Base-by-base conservation (phyloP, 73 alveolate species). In the Tetrahymena borealis region DNA sequence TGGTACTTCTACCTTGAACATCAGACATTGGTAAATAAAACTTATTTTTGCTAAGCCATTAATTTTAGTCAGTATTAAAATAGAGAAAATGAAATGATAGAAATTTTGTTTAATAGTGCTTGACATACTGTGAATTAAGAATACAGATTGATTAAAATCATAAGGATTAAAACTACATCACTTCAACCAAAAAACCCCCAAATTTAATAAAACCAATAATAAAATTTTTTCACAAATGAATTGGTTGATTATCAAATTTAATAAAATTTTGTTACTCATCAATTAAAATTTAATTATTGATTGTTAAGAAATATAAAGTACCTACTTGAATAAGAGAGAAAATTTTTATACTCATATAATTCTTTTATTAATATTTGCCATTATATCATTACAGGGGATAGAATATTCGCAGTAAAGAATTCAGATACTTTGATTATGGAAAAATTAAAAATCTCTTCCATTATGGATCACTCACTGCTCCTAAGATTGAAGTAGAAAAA, bases 1-100 rank as follows among this genome's bases (percentile, higher is more conserved):
- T 18, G 99, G 99, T 33, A 97, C 99, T 38, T 93, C 98, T 24
- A 93, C 96, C 60, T 94, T 97, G 90, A 94, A 96, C 90, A 38
- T 98, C 31, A 90, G 92, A 78, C 99, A 97, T 94, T 98, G 96
- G 90, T 85, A 94, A 40, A 94, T 94, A 91, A n/a, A n/a, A n/a
- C n/a, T n/a, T n/a, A n/a, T n/a, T n/a, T n/a, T 85, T 95, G 78
- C 91, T n/a, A 90, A 24, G 91, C 15, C 31, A 37, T 28, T 18
- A 37, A 90, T 35, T 24, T 38, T 37, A 9, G 40, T 90, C 12
- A 36, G 93, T 90, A 7, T 90, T 9, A 90, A 40, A 90, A 12
- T n/a, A n/a, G n/a, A n/a, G n/a, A n/a, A n/a, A n/a, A n/a, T n/a
- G n/a, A n/a, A n/a, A n/a, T n/a, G n/a, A n/a, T n/a, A n/a, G n/a